These are phyloP conservation scores for Fusarium virguliforme DNA, from an alignment of 2,329 filamentous ascomycete species.

Conservation along the genomic window DNA sequence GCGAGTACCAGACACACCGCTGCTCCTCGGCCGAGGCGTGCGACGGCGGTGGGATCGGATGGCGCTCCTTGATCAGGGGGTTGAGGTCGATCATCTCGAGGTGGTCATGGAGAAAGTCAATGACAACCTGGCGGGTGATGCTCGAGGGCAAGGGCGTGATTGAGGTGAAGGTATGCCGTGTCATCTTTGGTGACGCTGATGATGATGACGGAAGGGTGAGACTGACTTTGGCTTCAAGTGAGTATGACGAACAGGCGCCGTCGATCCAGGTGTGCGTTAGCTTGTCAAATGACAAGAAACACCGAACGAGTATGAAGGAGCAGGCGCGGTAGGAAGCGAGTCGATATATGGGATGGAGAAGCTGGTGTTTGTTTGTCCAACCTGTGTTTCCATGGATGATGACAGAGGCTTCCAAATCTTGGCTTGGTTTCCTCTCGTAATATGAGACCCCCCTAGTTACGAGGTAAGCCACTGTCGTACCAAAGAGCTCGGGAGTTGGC, in stretches of 20 bases:
- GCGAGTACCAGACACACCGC: constrained; percentile 81
- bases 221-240: background rate
- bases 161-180: constrained; percentile 78
- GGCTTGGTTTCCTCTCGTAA: constrained; percentile 7
- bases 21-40: constrained; percentile 80
- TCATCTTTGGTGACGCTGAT: constrained; percentile 39
- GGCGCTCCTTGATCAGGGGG: constrained; percentile 82
- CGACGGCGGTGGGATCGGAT: constrained; percentile 76
- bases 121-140: constrained; percentile 78
- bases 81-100: constrained; percentile 90
- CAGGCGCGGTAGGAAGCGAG: background rate
- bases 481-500: constrained; percentile 13
- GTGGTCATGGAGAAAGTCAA: constrained; percentile 85
- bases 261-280: constrained; percentile 3
- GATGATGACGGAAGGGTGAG: constrained; percentile 11
- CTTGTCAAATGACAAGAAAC: constrained; percentile 18
- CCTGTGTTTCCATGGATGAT: constrained; percentile 13
- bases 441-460: background rate
- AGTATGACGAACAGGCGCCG: constrained; percentile 4
- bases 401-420: constrained; percentile 8
- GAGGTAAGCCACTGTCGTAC: constrained; percentile 16
- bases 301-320: constrained; percentile 17
- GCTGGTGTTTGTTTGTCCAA: constrained; percentile 8
- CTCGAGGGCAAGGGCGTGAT: constrained; percentile 82
- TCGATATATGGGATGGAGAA: constrained; percentile 12